phyloP scores from a whole-genome alignment of 139 green algal species.

The Pseudopediastrum boryanum region DNA sequence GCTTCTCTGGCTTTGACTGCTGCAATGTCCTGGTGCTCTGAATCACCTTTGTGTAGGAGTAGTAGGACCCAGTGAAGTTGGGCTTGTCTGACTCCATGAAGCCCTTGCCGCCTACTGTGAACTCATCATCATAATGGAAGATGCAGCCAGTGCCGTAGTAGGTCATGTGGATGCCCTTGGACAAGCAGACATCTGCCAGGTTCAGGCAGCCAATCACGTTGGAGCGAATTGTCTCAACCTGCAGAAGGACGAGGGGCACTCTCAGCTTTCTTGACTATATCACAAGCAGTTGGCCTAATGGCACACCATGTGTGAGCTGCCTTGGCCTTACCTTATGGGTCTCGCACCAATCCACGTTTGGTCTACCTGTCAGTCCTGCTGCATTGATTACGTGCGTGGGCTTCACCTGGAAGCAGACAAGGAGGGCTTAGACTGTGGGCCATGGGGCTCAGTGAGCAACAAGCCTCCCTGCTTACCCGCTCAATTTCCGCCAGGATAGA shows the following conservation, averaged over 20 bases:
- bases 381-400: slow-evolving; percentile 96
- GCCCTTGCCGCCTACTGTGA: slow-evolving; percentile 79
- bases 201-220: slow-evolving; percentile 96
- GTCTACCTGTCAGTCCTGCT: slow-evolving; percentile 92
- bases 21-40: too few species aligned
- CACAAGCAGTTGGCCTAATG: background rate
- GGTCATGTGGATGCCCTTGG: slow-evolving; percentile 87
- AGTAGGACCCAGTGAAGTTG: slow-evolving; percentile 98
- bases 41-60: slow-evolving; percentile 95
- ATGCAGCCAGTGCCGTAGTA: slow-evolving; percentile 98
- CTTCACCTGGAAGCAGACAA: slow-evolving; percentile 77
- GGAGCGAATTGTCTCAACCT: slow-evolving; percentile 91
- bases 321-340: slow-evolving; percentile 79
- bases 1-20: too few species aligned
- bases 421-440: too few species aligned
- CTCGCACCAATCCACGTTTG: slow-evolving; percentile 99
- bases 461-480: slow-evolving; percentile 56
- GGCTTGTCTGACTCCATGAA: slow-evolving; percentile 94
- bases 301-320: background rate
- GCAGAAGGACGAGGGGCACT: slow-evolving; percentile 22
- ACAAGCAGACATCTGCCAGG: slow-evolving; percentile 81
- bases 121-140: slow-evolving; percentile 96
- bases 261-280: background rate
- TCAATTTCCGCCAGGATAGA: slow-evolving; percentile 89
- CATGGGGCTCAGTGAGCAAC: background rate